phyloP scores from a whole-genome alignment of 2,329 filamentous ascomycete genomes.

The Beauveria sp. region DNA sequence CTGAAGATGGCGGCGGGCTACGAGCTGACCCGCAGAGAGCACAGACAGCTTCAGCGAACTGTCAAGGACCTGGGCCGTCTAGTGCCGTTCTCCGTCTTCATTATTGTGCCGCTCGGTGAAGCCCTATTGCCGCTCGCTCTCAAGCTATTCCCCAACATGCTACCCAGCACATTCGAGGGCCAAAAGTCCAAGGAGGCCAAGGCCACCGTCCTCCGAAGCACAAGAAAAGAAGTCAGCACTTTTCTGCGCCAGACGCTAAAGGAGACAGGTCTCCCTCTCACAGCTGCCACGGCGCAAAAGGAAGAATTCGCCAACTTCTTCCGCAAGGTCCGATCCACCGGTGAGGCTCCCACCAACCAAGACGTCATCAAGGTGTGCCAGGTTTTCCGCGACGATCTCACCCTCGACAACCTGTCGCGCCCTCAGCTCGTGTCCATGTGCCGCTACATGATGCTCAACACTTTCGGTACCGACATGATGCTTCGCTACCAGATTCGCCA shows the following conservation, averaged over 20 bases:
- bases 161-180: slow-evolving; percentile 94
- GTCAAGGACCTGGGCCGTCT: slow-evolving; percentile 88
- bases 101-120: slow-evolving; percentile 95
- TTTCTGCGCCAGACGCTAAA: slow-evolving; percentile 84
- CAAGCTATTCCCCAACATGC: slow-evolving; percentile 92
- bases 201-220: slow-evolving; percentile 70
- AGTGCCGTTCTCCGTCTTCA: slow-evolving; percentile 92
- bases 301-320: slow-evolving; percentile 97
- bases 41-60: slow-evolving; percentile 85
- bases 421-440: slow-evolving; percentile 97
- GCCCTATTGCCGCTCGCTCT: slow-evolving; percentile 84
- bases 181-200: slow-evolving; percentile 88
- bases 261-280: slow-evolving; percentile 89
- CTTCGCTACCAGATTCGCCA: slow-evolving; percentile 94
- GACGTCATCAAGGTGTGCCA: slow-evolving; percentile 99
- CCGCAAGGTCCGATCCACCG: slow-evolving; percentile 87
- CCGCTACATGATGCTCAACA: slow-evolving; percentile 95
- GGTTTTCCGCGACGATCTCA: slow-evolving; percentile 96
- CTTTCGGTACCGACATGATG: slow-evolving; percentile 96
- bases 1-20: slow-evolving; percentile 98
- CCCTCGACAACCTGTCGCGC: slow-evolving; percentile 90
- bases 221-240: slow-evolving; percentile 84
- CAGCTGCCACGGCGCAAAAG: slow-evolving; percentile 73
- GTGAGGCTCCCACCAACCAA: slow-evolving; percentile 76
- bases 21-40: slow-evolving; percentile 87